Base-by-base conservation (phyloP, 2,329 filamentous ascomycete genomes). In the Fusarium setosum region DNA sequence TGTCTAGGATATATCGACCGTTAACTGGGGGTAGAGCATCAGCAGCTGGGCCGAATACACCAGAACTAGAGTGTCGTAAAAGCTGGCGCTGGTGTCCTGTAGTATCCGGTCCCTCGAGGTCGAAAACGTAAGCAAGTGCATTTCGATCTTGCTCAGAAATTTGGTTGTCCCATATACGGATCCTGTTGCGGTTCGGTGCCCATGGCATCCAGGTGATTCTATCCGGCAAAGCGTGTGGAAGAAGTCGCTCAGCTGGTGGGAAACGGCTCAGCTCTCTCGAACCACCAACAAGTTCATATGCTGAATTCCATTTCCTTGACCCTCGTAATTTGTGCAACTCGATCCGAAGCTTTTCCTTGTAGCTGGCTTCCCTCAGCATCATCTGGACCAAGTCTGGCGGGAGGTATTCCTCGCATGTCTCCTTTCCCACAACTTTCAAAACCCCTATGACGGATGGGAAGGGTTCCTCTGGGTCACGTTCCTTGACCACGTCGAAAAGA, bases 51-150 rank as follows among this genome's bases (percentile, higher is more conserved):
- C 51, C 49, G 20, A 61, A 61, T 3, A 47, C 38, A 9, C 53
- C 47, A 7, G 52, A 49, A 15, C 37, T 54, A 12, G 61, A 61
- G 23, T 57, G 37, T 11, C 61, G 61, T 44, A 61, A 47, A 15
- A 58, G 56, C 6, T 20, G 18, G 9, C 35, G 32, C 17, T 61
- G 61, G 26, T 61, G 45, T 1, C 58, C 45, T 9, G 44, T 59
- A 5, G 29, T 51, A 18, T 64, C 61, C 3, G 61, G 61, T 4
- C 61, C 61, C 31, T 64, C 58, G 23, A 64, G 35, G 24, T 58
- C 49, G 20, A 64, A 44, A 3, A 55, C 48, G 6, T 17, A 17
- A 6, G 40, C 44, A 13, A 64, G 34, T 4, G 21, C 17, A 9
- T 20, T 21, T 17, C 52, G 44, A 13, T 58, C 44, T 3, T 50